These are phyloP conservation scores for Vitis amurensis DNA, from an alignment of 164 flowering plant genomes.

Conservation along the genomic window DNA sequence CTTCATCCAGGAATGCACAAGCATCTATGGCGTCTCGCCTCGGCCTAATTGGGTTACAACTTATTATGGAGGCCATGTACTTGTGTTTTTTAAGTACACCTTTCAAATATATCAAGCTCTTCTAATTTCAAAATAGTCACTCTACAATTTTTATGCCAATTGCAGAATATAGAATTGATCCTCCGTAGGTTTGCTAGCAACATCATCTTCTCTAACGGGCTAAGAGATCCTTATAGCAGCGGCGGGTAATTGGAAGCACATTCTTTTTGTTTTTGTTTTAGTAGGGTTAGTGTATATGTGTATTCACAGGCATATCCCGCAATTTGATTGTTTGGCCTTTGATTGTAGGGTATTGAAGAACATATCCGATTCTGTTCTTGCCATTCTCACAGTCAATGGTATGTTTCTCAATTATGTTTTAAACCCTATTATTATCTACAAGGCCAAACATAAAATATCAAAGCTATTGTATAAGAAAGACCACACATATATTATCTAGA, in stretches of 20 bases:
- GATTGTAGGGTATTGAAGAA: slow-evolving; percentile 44
- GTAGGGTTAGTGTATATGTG: too few relatives aligned
- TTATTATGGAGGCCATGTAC: slow-evolving; percentile 67
- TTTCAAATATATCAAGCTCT: not conserved
- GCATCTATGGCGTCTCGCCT: slow-evolving; percentile 42
- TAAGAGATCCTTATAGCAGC: slow-evolving; percentile 67
- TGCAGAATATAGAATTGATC: slow-evolving; percentile 51
- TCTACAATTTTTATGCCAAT: not conserved
- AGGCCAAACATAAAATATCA: too few relatives aligned
- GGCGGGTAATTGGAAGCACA: slow-evolving; percentile 52
- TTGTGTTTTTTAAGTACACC: not conserved
- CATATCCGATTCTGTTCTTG: slow-evolving; percentile 51
- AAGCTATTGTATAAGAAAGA: too few relatives aligned
- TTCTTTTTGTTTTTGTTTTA: too few relatives aligned
- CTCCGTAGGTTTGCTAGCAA: slow-evolving; percentile 66
- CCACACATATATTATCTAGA: too few relatives aligned
- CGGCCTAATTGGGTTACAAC: slow-evolving; percentile 70
- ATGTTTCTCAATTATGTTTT: not conserved
- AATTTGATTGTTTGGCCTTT: not conserved
- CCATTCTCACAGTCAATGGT: slow-evolving; percentile 44
- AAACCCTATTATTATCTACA: not conserved
- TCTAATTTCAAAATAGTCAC: not conserved
- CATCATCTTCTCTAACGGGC: slow-evolving; percentile 80
- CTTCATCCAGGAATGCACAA: slow-evolving; percentile 27
- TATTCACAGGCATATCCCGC: too few relatives aligned